Base-by-base conservation (phyloP, 1,284 basidiomycete genomes). In the Cystobasidiaceae sp. region DNA sequence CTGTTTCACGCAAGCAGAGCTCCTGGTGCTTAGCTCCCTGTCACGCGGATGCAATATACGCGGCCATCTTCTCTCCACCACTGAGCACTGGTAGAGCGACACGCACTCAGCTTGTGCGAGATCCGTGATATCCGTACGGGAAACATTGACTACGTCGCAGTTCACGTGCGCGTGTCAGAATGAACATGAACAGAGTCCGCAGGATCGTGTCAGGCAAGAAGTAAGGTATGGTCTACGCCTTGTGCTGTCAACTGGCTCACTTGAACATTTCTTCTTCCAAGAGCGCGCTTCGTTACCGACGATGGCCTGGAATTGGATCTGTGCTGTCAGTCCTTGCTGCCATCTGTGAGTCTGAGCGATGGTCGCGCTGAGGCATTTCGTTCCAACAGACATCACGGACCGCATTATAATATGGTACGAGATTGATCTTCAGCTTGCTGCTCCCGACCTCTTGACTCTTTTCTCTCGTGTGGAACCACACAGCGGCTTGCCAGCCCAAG, bases 401-500 rank as follows among this genome's bases (percentile, higher is more conserved):
- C 51, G 61, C 5, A 56, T 64, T 27, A 64, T 64, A 37, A 64
- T 64, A 6, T 64, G 54, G 54, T 56, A 30, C 17, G 50, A n/a
- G n/a, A n/a, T n/a, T 52, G 25, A n/a, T 19, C 4, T 6, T 43
- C 34, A 43, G 15, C 2, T 27, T 17, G 11, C 11, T 41, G n/a
- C n/a, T n/a, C n/a, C n/a, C n/a, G n/a, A n/a, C n/a, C n/a, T n/a
- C n/a, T n/a, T n/a, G n/a, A n/a, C n/a, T n/a, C n/a, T n/a, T n/a
- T n/a, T n/a, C n/a, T 21, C 19, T 2, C 39, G 80, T 94, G n/a
- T n/a, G n/a, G n/a, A n/a, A 68, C 86, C 93, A 68, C 87, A 93
- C 70, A 91, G 80, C 79, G 80, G 90, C n/a, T 93, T 88, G 75
- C 91, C 91, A 0, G 89, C 91, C 0, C 79, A 81, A 0, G 91